A percentile compares a stretch with the other conserved stretches of the same genome.
Evolutionary conservation across 2,329 filamentous ascomycete genomes (phyloP).

Genomic region (Teratosphaeria nubilosa): DNA sequence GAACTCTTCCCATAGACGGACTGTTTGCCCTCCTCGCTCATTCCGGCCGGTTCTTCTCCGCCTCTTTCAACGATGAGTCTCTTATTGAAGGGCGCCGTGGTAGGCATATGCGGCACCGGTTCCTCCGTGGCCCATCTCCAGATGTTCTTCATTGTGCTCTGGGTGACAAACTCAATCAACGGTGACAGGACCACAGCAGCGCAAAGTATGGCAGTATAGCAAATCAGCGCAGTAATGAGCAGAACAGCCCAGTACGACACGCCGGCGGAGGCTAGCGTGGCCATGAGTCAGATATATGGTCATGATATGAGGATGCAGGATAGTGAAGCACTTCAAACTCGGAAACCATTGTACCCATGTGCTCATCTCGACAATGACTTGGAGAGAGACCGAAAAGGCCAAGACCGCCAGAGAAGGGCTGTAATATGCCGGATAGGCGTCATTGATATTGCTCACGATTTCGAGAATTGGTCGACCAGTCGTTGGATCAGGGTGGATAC

Average conservation of each 20-base stretch:
- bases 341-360: constrained; percentile 32
- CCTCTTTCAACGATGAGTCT: background rate
- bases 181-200: constrained; percentile 5
- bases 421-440: constrained; percentile 34
- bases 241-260: constrained; percentile 26
- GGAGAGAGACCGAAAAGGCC: constrained; percentile 26
- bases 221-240: constrained; percentile 27
- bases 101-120: constrained; percentile 7
- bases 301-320: constrained; percentile 37
- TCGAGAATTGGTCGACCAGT: constrained; percentile 24
- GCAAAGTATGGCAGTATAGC: constrained; percentile 18
- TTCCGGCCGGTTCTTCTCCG: background rate
- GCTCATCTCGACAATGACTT: constrained; percentile 23
- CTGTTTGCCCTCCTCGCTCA: background rate
- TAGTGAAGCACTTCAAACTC: constrained; percentile 28
- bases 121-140: constrained; percentile 11
- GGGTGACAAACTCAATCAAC: constrained; percentile 7
- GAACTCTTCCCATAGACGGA: too few relatives aligned
- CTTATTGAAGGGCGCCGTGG: constrained; percentile 8
- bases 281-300: constrained; percentile 40
- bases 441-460: constrained; percentile 27
- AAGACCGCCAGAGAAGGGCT: constrained; percentile 34
- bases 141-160: constrained; percentile 9
- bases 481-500: constrained; percentile 32
- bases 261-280: constrained; percentile 17